Percentiles rank a stretch among this genome's conserved stretches.
phyloP scores from a whole-genome alignment of 2,329 filamentous ascomycete genomes.

The Colletotrichum eleusines region DNA sequence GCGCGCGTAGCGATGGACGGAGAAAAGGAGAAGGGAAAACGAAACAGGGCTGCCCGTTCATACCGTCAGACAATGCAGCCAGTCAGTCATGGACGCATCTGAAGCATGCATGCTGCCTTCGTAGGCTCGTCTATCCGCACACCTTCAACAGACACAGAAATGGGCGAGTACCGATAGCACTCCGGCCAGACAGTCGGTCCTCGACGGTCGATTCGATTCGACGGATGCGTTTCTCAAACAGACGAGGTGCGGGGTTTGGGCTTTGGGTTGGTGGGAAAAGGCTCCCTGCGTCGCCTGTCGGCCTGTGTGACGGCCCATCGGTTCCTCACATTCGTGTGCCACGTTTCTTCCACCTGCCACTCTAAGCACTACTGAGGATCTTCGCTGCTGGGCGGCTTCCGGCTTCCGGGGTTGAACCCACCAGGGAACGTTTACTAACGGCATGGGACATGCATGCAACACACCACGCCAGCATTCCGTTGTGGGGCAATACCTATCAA shows the following conservation, averaged over 20 bases:
- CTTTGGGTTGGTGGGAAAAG: conserved; percentile 32
- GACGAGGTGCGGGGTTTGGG: conserved; percentile 16
- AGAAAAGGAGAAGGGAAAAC: not conserved
- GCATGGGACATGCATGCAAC: conserved; percentile 12
- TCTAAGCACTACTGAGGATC: conserved; percentile 25
- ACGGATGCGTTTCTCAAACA: conserved; percentile 5
- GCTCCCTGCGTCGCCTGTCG: conserved; percentile 27
- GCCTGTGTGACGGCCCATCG: conserved; percentile 37
- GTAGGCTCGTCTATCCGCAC: conserved; percentile 1
- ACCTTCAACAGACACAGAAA: not conserved
- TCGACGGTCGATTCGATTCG: not conserved
- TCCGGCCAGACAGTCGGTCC: not conserved
- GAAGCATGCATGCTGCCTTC: not conserved
- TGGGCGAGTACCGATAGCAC: not conserved
- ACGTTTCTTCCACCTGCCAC: conserved; percentile 41
- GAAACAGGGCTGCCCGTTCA: conserved; percentile 10
- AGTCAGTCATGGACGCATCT: not conserved
- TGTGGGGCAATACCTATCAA: conserved; percentile 16
- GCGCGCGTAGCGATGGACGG: not conserved
- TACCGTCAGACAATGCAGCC: not conserved
- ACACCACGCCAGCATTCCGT: conserved; percentile 2
- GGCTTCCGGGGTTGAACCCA: conserved; percentile 9
- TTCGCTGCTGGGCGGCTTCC: conserved; percentile 27
- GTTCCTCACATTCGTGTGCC: conserved; percentile 40
- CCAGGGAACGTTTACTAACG: not conserved